Conservation (phyloP, 2,329 filamentous ascomycete genomes). For the Aspergillus ochraceus region DNA sequence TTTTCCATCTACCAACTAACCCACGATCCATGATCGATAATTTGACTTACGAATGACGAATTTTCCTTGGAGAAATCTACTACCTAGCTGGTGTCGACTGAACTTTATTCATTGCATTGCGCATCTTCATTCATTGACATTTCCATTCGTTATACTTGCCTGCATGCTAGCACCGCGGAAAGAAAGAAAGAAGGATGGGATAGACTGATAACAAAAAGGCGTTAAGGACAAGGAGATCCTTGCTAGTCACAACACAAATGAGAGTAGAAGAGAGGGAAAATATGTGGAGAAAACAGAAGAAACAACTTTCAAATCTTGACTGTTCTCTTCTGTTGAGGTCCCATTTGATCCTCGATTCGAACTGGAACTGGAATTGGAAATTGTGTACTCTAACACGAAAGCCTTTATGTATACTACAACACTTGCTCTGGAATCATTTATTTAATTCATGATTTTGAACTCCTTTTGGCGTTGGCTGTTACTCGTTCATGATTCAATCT, state of each 20-base stretch:
- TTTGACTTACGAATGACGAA: neutral
- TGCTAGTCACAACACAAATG: neutral
- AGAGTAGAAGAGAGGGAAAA: neutral
- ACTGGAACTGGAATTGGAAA: neutral
- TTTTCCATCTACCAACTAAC: neutral
- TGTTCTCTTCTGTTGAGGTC: neutral
- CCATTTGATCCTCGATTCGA: neutral
- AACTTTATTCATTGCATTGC: neutral
- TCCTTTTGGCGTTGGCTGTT: neutral
- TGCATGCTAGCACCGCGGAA: neutral
- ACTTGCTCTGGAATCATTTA: neutral
- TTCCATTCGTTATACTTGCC: neutral
- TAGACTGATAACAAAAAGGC: neutral
- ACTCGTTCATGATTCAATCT: neutral
- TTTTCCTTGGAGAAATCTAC: neutral
- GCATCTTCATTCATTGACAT: neutral
- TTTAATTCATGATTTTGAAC: neutral
- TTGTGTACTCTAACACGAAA: neutral
- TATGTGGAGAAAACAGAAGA: neutral
- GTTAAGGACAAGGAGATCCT: neutral
- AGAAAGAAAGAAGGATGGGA: neutral
- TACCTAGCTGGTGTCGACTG: neutral
- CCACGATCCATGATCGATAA: neutral
- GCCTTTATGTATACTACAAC: neutral
- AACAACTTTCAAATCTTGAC: too few relatives aligned